A percentile compares a stretch with the other conserved stretches of the same genome.
Evolutionary conservation across 2,329 filamentous ascomycete species (phyloP).

Genomic region (Pseudocercospora fijiensis): DNA sequence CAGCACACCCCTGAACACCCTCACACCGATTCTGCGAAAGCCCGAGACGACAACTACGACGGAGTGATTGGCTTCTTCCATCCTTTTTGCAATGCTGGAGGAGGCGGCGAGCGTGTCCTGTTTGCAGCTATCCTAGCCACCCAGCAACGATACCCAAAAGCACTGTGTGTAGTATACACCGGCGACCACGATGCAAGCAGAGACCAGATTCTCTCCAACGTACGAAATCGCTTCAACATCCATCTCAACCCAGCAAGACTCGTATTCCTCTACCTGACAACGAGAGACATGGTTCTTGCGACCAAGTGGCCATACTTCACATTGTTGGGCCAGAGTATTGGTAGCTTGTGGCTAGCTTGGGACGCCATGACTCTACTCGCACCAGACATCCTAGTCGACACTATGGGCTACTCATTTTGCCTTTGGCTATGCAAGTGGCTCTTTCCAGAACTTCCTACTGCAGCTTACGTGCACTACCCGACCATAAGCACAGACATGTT

Average conservation of each 20-base stretch:
- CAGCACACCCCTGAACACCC: slow-evolving; percentile 43
- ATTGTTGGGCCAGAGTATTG: slow-evolving; percentile 87
- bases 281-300: slow-evolving; percentile 79
- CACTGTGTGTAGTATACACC: slow-evolving; percentile 90
- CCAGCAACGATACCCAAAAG: slow-evolving; percentile 82
- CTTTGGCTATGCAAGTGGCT: slow-evolving; percentile 78
- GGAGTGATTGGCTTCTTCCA: slow-evolving; percentile 96
- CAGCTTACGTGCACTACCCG: slow-evolving; percentile 94
- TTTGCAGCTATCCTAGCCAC: slow-evolving; percentile 94
- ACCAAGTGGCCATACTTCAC: slow-evolving; percentile 91
- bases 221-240: slow-evolving; percentile 85
- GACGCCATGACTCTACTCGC: slow-evolving; percentile 90
- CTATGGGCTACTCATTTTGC: slow-evolving; percentile 95
- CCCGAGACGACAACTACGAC: slow-evolving; percentile 63
- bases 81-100: slow-evolving; percentile 96
- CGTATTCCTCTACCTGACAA: slow-evolving; percentile 86
- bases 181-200: slow-evolving; percentile 90
- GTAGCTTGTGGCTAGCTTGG: slow-evolving; percentile 82
- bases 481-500: slow-evolving; percentile 99
- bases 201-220: slow-evolving; percentile 64
- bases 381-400: slow-evolving; percentile 93
- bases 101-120: slow-evolving; percentile 90
- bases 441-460: slow-evolving; percentile 78
- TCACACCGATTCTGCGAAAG: neutral
- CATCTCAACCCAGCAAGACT: slow-evolving; percentile 78